phyloP scores from a whole-genome alignment of 768 basidiomycete genomes.

The Butyriboletus loyo region DNA sequence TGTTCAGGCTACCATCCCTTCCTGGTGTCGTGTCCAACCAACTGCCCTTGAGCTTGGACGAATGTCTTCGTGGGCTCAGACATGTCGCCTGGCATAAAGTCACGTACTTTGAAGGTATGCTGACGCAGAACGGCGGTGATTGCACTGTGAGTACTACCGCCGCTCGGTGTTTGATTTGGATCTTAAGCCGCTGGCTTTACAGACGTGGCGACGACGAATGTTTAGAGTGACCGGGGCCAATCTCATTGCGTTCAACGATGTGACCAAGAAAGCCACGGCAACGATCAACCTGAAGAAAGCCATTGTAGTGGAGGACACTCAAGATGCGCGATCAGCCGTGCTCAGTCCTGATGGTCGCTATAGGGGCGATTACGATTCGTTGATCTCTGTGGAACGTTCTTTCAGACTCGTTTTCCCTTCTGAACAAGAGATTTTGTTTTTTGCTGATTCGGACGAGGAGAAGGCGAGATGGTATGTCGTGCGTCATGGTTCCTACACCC shows the following conservation, averaged over 20 bases:
- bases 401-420: conserved; percentile 81
- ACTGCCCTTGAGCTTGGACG: conserved; percentile 89
- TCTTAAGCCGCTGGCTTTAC: not conserved
- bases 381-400: conserved; percentile 73
- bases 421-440: conserved; percentile 82
- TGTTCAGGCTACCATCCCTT: conserved; percentile 86
- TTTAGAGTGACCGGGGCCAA: conserved; percentile 83
- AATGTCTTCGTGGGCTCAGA: conserved; percentile 83
- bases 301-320: conserved; percentile 71
- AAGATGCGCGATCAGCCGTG: conserved; percentile 49
- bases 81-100: conserved; percentile 94
- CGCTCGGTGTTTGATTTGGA: not conserved
- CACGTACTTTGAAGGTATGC: conserved; percentile 87
- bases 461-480: conserved; percentile 76
- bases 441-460: conserved; percentile 86
- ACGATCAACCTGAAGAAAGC: conserved; percentile 92
- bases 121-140: conserved; percentile 94
- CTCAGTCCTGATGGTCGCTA: conserved; percentile 44
- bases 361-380: conserved; percentile 56
- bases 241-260: conserved; percentile 87
- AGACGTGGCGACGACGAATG: conserved; percentile 83
- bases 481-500: not conserved
- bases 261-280: conserved; percentile 85
- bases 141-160: conserved; percentile 61
- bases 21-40: conserved; percentile 77